These are phyloP conservation scores for Anisodus tanguticus DNA, from an alignment of 257 asterid genomes.

Conservation along the genomic window DNA sequence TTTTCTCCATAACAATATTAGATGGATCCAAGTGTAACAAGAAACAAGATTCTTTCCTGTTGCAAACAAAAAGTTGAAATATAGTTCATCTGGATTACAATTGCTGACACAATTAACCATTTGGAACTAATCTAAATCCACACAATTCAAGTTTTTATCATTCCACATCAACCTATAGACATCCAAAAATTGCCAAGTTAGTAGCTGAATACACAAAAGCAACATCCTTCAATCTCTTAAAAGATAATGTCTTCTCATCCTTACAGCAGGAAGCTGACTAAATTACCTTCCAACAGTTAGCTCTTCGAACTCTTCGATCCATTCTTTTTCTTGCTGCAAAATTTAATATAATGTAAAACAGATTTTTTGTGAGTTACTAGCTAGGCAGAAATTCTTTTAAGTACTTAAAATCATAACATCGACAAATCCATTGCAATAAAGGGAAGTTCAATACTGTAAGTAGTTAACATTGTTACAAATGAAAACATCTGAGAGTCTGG, in stretches of 20 bases:
- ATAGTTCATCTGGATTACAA: background rate
- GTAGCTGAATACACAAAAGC: background rate
- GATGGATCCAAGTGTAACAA: background rate
- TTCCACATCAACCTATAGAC: background rate
- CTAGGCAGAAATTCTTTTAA: background rate
- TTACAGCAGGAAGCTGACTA: background rate
- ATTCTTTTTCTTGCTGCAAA: conserved; percentile 49
- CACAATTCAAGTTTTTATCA: background rate
- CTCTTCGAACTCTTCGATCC: conserved; percentile 35
- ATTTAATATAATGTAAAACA: background rate
- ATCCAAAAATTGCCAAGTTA: background rate
- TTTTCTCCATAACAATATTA: background rate
- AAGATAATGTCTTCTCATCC: no score
- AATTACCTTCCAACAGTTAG: conserved; percentile 19
- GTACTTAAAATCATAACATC: conserved; percentile 17
- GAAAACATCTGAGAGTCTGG: background rate
- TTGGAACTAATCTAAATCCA: background rate
- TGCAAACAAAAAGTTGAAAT: background rate
- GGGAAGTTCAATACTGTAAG: background rate
- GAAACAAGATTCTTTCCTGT: no score
- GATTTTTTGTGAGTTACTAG: background rate
- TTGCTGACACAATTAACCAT: background rate
- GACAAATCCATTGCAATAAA: background rate
- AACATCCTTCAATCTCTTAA: background rate
- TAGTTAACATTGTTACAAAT: background rate